Conservation (phyloP, 257 asterid genomes). For the Linderniella brevidens region DNA sequence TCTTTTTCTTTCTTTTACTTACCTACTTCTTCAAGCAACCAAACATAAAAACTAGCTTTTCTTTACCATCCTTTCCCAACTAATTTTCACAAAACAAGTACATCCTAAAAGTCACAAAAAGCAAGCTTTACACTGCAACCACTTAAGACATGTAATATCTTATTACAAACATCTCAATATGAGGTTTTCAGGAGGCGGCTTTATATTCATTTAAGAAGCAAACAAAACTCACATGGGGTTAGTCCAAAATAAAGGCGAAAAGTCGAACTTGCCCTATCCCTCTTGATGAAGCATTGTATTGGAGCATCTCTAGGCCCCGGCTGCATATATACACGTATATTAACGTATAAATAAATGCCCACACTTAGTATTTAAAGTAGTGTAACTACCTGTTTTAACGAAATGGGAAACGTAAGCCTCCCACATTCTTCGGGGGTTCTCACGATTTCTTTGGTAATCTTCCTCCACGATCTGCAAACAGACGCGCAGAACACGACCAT, state of each 20-base stretch:
- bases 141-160: background rate
- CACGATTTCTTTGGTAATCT: constrained; percentile 75
- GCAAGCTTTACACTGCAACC: background rate
- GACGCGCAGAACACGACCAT: constrained; percentile 76
- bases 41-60: no score
- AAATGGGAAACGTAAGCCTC: constrained; percentile 78
- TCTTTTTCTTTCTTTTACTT: no score
- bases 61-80: no score
- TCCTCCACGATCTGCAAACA: constrained; percentile 91
- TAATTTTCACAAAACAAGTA: no score
- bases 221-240: constrained; percentile 53
- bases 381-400: constrained; percentile 75
- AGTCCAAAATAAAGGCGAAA: constrained; percentile 63
- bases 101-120: no score
- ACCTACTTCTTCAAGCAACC: no score
- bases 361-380: no score
- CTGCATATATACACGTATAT: constrained; percentile 13
- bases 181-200: no score
- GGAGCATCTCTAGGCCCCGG: constrained; percentile 90
- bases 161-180: no score
- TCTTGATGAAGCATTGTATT: constrained; percentile 73
- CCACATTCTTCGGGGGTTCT: constrained; percentile 89
- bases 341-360: background rate
- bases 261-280: constrained; percentile 61
- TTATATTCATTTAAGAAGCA: no score